These are phyloP conservation scores for Amniculicola lignicola DNA, from an alignment of 495 filamentous ascomycete genomes.

Conservation along the genomic window DNA sequence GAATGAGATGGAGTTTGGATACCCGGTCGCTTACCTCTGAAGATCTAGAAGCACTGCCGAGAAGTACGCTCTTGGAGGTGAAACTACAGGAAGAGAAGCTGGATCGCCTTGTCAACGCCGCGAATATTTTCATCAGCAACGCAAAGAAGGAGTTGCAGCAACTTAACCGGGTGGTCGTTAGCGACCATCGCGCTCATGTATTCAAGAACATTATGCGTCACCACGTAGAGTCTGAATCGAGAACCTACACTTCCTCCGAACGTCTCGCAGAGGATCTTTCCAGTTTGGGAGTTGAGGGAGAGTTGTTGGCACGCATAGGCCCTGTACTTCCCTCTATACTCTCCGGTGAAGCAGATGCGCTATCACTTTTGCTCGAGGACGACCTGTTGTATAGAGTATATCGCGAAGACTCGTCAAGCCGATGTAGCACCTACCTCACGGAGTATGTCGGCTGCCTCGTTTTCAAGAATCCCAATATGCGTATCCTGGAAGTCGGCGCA, in stretches of 20 bases:
- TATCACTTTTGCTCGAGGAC: neutral
- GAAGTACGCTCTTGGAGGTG: neutral
- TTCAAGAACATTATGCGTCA: neutral
- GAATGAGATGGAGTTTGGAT: neutral
- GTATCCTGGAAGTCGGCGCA: conserved; percentile 9
- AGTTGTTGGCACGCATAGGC: neutral
- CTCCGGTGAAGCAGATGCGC: neutral
- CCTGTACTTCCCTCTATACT: neutral
- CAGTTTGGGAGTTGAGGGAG: neutral
- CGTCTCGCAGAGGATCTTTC: neutral
- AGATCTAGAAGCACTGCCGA: neutral
- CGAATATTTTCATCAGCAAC: neutral
- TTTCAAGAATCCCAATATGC: conserved; percentile 15
- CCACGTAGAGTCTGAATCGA: neutral
- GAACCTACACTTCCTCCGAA: neutral
- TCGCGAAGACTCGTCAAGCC: neutral
- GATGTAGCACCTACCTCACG: neutral
- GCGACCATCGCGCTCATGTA: neutral
- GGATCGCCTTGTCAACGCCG: neutral
- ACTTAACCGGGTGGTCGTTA: neutral
- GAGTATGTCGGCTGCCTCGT: neutral
- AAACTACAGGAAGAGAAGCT: neutral
- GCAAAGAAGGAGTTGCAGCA: neutral
- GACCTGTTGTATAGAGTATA: neutral
- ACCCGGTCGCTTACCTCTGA: neutral